These are phyloP conservation scores for Microcos paniculata DNA, from an alignment of 345 rosid genomes.

Conservation along the genomic window DNA sequence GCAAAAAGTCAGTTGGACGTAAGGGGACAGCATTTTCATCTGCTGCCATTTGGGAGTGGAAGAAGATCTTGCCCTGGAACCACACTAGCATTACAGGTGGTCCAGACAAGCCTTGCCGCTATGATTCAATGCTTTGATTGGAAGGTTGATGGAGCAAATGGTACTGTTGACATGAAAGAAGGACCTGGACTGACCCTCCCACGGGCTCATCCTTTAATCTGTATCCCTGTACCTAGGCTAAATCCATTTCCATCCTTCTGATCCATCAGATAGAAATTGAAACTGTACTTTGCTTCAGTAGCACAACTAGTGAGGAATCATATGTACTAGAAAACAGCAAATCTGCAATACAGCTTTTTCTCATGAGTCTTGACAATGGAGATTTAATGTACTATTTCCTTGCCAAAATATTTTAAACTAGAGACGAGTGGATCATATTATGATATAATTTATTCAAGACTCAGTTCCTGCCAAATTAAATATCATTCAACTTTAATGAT, in stretches of 20 bases:
- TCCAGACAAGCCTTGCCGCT: conserved; percentile 41
- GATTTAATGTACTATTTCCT: too few species aligned
- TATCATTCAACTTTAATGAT: too few species aligned
- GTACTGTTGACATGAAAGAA: conserved; percentile 53
- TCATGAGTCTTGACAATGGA: neutral
- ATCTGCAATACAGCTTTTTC: neutral
- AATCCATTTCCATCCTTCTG: conserved; percentile 18
- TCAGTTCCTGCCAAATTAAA: too few species aligned
- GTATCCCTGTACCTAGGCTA: conserved; percentile 47
- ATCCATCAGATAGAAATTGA: neutral
- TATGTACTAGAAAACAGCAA: neutral
- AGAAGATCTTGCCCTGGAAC: conserved; percentile 71
- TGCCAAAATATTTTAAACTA: neutral
- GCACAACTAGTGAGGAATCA: neutral
- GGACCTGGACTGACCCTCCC: conserved; percentile 55
- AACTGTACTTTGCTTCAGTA: neutral
- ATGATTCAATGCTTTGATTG: conserved; percentile 59
- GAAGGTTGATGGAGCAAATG: conserved; percentile 35
- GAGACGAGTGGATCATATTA: too few species aligned
- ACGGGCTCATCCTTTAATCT: conserved; percentile 50
- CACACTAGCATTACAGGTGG: conserved; percentile 44
- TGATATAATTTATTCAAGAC: too few species aligned
- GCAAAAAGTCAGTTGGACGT: conserved; percentile 37
- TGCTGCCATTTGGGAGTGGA: conserved; percentile 65
- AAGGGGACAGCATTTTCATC: conserved; percentile 49